Percentiles rank a stretch among this genome's conserved stretches.
These are phyloP conservation scores for Stephanodiscus minutulus DNA, from an alignment of 108 stramenopile genomes.

Conservation along the genomic window DNA sequence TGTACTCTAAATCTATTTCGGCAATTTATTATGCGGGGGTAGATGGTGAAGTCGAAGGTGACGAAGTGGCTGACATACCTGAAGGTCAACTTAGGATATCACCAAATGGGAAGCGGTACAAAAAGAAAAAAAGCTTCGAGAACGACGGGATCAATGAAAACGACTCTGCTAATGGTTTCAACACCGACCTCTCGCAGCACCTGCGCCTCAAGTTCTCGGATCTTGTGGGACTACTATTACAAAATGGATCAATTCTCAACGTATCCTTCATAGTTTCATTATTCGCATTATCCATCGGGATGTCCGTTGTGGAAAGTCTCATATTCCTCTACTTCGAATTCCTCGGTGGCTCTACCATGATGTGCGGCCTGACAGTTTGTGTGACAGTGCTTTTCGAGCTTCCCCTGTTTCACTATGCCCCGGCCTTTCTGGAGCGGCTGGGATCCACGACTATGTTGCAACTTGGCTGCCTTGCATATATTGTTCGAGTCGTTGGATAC, in stretches of 20 bases:
- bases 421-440: constrained; percentile 36
- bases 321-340: constrained; percentile 58
- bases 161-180: constrained; percentile 5
- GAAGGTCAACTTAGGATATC: constrained; percentile 17
- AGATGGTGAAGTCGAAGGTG: neutral
- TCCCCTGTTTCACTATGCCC: constrained; percentile 66
- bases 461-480: constrained; percentile 51
- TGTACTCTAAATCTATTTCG: constrained; percentile 39
- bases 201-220: constrained; percentile 13
- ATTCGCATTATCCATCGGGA: constrained; percentile 52
- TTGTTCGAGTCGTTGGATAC: constrained; percentile 62
- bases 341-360: constrained; percentile 47
- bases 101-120: constrained; percentile 6
- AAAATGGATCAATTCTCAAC: constrained; percentile 32
- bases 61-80: neutral
- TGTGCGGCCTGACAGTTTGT: constrained; percentile 53
- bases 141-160: constrained; percentile 6
- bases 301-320: constrained; percentile 56
- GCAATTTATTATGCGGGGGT: neutral
- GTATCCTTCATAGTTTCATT: constrained; percentile 39
- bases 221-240: constrained; percentile 19
- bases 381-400: constrained; percentile 76
- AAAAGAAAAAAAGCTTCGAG: neutral
- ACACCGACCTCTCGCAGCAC: neutral
- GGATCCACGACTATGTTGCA: constrained; percentile 48